Evolutionary conservation across 1,139 yeast species (phyloP).

Genomic region (Scheffersomyces parashehatae): DNA sequence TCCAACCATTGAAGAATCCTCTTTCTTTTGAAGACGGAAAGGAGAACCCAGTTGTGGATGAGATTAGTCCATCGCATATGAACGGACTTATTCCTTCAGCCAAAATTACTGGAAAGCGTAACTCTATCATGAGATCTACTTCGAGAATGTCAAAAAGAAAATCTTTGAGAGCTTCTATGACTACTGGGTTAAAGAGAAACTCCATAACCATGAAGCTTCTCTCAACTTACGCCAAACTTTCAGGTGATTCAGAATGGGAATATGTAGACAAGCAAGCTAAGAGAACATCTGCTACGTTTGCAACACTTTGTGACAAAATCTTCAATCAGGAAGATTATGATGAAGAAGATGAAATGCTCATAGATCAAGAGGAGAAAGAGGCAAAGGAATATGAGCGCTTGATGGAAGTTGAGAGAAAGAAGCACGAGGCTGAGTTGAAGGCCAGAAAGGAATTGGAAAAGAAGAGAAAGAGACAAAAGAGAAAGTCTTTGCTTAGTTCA

Average conservation of each 20-base stretch:
- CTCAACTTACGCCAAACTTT: conserved; percentile 69
- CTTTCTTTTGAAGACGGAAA: conserved; percentile 14
- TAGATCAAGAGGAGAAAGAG: conserved; percentile 51
- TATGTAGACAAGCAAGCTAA: conserved; percentile 71
- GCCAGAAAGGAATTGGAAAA: conserved; percentile 50
- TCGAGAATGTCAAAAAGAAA: conserved; percentile 39
- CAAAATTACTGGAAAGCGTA: conserved; percentile 27
- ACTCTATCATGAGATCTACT: conserved; percentile 28
- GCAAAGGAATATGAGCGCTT: conserved; percentile 50
- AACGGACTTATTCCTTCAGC: conserved; percentile 32
- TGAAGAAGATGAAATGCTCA: conserved; percentile 53
- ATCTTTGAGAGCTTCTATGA: conserved; percentile 43
- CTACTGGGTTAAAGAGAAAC: conserved; percentile 57
- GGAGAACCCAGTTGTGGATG: conserved; percentile 27
- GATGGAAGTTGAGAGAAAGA: conserved; percentile 52
- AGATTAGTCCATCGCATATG: conserved; percentile 10
- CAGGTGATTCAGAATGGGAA: conserved; percentile 70
- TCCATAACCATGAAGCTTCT: conserved; percentile 69
- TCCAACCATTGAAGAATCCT: conserved; percentile 5
- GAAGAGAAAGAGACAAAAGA: conserved; percentile 45
- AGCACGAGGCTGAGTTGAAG: conserved; percentile 47
- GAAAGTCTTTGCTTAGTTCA: conserved; percentile 44
- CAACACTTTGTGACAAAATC: conserved; percentile 71
- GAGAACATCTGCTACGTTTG: conserved; percentile 77
- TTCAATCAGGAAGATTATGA: conserved; percentile 62